Conservation (phyloP, 2,329 filamentous ascomycete species). For the Colletotrichum truncatum region DNA sequence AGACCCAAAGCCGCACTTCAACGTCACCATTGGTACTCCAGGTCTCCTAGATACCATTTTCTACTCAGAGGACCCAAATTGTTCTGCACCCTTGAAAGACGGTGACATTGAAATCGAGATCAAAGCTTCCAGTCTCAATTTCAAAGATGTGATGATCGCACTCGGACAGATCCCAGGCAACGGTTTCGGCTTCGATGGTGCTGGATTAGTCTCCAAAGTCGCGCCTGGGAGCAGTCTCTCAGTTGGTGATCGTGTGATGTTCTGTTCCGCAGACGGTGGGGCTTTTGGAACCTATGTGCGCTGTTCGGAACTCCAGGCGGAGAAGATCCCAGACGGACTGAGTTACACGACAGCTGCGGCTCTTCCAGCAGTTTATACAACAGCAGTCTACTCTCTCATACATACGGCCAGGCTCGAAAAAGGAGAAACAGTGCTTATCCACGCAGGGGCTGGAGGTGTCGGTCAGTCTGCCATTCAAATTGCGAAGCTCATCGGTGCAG, state of each 20-base stretch:
- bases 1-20: background rate
- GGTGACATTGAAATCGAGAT: slow-evolving; percentile 38
- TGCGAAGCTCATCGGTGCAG: slow-evolving; percentile 28
- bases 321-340: slow-evolving; percentile 46
- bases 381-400: slow-evolving; percentile 36
- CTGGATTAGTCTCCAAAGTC: slow-evolving; percentile 42
- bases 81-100: background rate
- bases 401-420: slow-evolving; percentile 31
- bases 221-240: slow-evolving; percentile 34
- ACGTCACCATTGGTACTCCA: slow-evolving; percentile 1
- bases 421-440: slow-evolving; percentile 36
- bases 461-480: slow-evolving; percentile 31
- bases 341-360: slow-evolving; percentile 35
- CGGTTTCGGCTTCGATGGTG: slow-evolving; percentile 42
- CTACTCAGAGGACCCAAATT: background rate
- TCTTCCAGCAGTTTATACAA: slow-evolving; percentile 36
- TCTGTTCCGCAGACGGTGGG: slow-evolving; percentile 10
- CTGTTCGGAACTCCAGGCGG: slow-evolving; percentile 30
- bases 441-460: slow-evolving; percentile 35
- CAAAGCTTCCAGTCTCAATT: slow-evolving; percentile 41
- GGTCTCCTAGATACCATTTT: slow-evolving; percentile 11
- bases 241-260: slow-evolving; percentile 37
- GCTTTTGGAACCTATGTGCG: slow-evolving; percentile 33
- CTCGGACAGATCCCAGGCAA: slow-evolving; percentile 41
- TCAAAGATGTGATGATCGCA: slow-evolving; percentile 46